Base-by-base conservation (phyloP, 208 protist genomes). In the Tritrichomonas musculus region DNA sequence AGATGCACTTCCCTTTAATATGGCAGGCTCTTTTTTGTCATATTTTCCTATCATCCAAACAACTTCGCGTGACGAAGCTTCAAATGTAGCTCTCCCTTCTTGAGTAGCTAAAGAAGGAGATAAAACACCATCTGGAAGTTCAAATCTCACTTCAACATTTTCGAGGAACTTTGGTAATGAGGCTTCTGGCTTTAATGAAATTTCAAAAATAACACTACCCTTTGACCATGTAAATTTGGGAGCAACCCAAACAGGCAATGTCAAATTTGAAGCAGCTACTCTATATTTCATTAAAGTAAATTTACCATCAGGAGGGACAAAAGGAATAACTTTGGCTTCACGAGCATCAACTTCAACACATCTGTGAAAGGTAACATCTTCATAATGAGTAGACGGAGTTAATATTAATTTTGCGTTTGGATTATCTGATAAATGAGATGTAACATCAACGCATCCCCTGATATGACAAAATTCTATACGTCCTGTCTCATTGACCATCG, bases 291-390 rank as follows among this genome's bases (percentile, higher is more conserved):
- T 25, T 30, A 82, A 82, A 53, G 41, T 30, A 82, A 82, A 82
- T 30, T 17, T 50, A 36, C 73, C 73, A n/a, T 82, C 73, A 47
- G 73, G 73, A n/a, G 73, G 73, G 50, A 82, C 41, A 36, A 82
- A 82, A 33, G 73, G 73, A n/a, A 82, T 82, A n/a, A 82, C 73
- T 82, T 82, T 82, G 41, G 39, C 73, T 47, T 82, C 73, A 22
- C n/a, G 33, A n/a, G 73, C 20, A 20, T 82, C 73, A 50, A 82
- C 41, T 41, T 47, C 25, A 44, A 11, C 30, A 36, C 73, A 50
- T 25, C 73, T 25, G 39, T 82, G 73, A 36, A 82, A 82, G 8
- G n/a, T 47, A 20, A 82, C 73, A 53, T 82, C 73, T 53, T 82
- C 73, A 44, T 47, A 82, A 36, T 82, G 73, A 53, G 73, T 50